Evolutionary conservation across 208 protist species (phyloP).

Genomic region (Leishmania major): DNA sequence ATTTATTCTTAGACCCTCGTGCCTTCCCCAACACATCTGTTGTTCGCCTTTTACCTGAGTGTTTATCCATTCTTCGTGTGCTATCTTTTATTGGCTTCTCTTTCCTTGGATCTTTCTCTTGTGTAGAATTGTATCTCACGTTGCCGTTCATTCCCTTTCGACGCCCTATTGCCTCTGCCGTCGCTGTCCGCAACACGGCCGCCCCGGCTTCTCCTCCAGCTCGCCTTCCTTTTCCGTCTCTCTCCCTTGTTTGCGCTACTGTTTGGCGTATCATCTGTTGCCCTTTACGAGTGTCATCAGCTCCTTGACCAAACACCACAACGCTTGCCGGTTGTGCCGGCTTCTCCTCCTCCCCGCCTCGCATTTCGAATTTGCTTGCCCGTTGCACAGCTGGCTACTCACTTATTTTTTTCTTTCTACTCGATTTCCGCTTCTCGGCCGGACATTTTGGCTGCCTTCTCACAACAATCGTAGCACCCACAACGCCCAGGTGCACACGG

Average conservation of each 20-base stretch:
- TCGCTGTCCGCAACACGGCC: background rate
- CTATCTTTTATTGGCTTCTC: background rate
- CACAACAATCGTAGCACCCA: background rate
- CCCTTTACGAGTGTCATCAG: background rate
- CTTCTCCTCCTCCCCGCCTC: background rate
- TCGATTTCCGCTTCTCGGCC: background rate
- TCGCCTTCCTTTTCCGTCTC: background rate
- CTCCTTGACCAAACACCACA: background rate
- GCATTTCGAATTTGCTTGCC: background rate
- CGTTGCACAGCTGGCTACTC: background rate
- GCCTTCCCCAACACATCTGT: background rate
- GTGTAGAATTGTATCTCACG: background rate
- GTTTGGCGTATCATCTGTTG: background rate
- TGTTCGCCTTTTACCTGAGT: background rate
- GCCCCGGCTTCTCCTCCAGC: background rate
- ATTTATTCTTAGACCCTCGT: background rate
- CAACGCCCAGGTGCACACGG: background rate
- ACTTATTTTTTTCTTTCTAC: constrained; percentile 10
- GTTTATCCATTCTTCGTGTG: background rate
- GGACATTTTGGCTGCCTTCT: background rate
- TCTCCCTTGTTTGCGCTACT: background rate
- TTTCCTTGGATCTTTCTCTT: background rate
- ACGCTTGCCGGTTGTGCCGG: background rate
- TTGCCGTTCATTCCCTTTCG: background rate
- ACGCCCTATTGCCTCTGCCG: background rate